These are phyloP conservation scores for Ogataea sp. DNA, from an alignment of 805 yeast species.

Conservation along the genomic window DNA sequence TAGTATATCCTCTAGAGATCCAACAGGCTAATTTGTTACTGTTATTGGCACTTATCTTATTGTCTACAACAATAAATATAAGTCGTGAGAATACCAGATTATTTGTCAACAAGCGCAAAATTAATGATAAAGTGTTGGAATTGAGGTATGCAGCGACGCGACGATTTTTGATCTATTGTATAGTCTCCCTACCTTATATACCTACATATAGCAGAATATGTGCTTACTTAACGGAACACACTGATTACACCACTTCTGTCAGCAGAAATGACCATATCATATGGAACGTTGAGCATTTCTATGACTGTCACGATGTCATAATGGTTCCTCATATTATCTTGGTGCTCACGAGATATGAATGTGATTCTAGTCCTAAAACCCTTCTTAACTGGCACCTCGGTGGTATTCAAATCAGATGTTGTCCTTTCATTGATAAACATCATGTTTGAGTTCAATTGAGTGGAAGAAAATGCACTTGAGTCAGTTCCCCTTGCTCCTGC, in stretches of 20 bases:
- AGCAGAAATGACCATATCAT: slow-evolving; percentile 53
- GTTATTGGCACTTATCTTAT: too few species aligned
- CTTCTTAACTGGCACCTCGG: slow-evolving; percentile 4
- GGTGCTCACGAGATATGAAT: slow-evolving; percentile 26
- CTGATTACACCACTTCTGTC: slow-evolving; percentile 63
- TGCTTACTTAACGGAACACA: slow-evolving; percentile 46
- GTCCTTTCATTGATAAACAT: slow-evolving; percentile 32
- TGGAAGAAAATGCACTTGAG: slow-evolving; percentile 15
- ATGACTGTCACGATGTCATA: slow-evolving; percentile 45
- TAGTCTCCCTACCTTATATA: too few species aligned
- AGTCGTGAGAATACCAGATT: too few species aligned
- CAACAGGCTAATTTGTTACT: too few species aligned
- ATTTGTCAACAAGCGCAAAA: too few species aligned
- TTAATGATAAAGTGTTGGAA: too few species aligned
- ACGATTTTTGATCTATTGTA: too few species aligned
- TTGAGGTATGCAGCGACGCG: too few species aligned
- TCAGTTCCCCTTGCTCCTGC: slow-evolving; percentile 6
- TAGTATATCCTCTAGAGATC: too few species aligned
- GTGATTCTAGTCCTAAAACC: slow-evolving; percentile 19
- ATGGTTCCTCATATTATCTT: slow-evolving; percentile 34
- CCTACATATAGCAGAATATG: too few species aligned
- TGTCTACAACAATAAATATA: too few species aligned
- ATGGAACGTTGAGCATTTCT: slow-evolving; percentile 38
- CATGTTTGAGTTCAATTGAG: slow-evolving; percentile 31
- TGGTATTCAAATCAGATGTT: not conserved